Conservation (phyloP, 306 rosid species). For the Cicer pinnatifidum region DNA sequence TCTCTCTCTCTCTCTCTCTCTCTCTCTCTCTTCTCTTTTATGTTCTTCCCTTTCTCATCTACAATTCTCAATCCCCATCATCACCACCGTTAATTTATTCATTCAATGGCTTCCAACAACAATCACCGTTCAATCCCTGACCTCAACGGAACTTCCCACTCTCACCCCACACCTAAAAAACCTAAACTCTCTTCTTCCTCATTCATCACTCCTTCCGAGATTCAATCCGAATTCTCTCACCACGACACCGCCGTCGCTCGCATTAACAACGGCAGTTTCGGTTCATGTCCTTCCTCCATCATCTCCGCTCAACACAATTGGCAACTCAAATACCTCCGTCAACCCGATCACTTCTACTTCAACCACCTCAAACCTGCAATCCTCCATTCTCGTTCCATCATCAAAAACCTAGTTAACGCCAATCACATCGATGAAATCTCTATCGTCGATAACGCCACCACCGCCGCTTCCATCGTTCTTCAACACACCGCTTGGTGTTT, state of each 20-base stretch:
- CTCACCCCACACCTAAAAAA: conserved; percentile 58
- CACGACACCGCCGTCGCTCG: conserved; percentile 78
- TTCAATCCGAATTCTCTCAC: conserved; percentile 72
- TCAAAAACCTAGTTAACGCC: conserved; percentile 74
- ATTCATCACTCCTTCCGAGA: conserved; percentile 59
- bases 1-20: too few species aligned
- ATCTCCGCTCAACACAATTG: conserved; percentile 63
- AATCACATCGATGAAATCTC: conserved; percentile 77
- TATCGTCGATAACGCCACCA: conserved; percentile 96
- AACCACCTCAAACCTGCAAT: conserved; percentile 65
- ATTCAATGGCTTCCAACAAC: conserved; percentile 50
- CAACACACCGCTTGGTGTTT: conserved; percentile 83
- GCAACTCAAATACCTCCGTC: conserved; percentile 70
- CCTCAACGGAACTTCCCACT: conserved; percentile 61
- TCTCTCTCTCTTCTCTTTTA: too few species aligned
- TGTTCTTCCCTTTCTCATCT: neutral
- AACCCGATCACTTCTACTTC: conserved; percentile 86
- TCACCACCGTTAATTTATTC: neutral
- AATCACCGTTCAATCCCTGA: conserved; percentile 31
- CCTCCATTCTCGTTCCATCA: conserved; percentile 61
- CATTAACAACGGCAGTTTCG: conserved; percentile 94
- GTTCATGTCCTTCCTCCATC: conserved; percentile 76
- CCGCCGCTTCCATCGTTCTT: conserved; percentile 95
- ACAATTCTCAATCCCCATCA: neutral
- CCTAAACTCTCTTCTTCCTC: conserved; percentile 53